Base-by-base conservation (phyloP, 2,329 filamentous ascomycete genomes). In the Thyridium curvatum region DNA sequence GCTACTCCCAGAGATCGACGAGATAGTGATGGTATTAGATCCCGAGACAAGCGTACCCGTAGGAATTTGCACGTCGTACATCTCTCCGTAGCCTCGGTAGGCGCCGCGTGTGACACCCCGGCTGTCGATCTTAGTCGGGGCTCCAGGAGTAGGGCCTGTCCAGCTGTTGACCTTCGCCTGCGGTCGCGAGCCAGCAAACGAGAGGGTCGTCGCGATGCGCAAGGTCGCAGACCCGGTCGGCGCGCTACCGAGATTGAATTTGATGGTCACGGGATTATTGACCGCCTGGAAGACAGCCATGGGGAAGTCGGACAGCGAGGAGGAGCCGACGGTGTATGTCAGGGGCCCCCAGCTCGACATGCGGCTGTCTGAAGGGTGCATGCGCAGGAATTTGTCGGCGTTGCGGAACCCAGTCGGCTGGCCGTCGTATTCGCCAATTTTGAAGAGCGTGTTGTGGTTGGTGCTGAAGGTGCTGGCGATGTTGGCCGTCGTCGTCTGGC, bases 371-470 rank as follows among this genome's bases (percentile, higher is more conserved):
- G 26, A 31, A 12, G 32, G 81, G 53, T 85, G 81, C 80, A 84
- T 84, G 37, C 77, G 71, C 12, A 78, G 68, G 53, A 82, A 74
- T 50, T 82, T 82, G 39, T 72, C 79, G 12, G 79, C 79, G 52
- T 86, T 84, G 46, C 71, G 71, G 65, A 85, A 82, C 13, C 77
- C 79, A 7, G 65, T 73, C 15, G 77, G 77, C 56, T 76, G 68
- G 34, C 80, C 79, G 48, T 85, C 81, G 62, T 75, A 82, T 16
- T 77, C 69, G 18, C 81, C 81, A 35, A 84, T 81, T 48, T 74
- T 72, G 65, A 74, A 84, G 38, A 84, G 62, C 1, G 73, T 73
- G 1, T 60, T 72, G 33, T 67, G 67, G 5, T 70, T 65, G 12
- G 63, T 56, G 4, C 67, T 65, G 42, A 58, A 39, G 15, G 50